These are phyloP conservation scores for Penicillium chermesinum DNA, from an alignment of 495 filamentous ascomycete genomes.

Conservation along the genomic window DNA sequence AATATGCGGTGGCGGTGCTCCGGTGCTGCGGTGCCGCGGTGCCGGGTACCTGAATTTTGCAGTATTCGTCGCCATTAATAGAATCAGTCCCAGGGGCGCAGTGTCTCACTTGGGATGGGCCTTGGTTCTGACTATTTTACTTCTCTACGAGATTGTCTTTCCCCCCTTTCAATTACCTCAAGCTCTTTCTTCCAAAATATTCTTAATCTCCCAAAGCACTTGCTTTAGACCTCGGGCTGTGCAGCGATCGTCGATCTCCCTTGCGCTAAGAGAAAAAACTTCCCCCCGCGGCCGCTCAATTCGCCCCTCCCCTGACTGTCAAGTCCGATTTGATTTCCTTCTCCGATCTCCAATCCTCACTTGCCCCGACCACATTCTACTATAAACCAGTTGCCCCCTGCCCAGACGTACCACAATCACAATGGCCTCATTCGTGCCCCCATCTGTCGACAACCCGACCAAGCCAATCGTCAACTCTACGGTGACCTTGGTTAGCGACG, in stretches of 20 bases:
- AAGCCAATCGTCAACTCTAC: slow-evolving; percentile 29
- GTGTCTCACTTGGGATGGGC: slow-evolving; percentile 11
- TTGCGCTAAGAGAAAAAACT: slow-evolving; percentile 11
- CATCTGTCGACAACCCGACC: slow-evolving; percentile 11
- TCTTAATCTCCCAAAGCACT: background rate
- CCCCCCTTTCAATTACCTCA: background rate
- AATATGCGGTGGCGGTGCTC: background rate
- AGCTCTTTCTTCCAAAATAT: background rate
- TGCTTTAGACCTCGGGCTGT: background rate
- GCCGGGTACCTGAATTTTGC: background rate
- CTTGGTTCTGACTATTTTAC: slow-evolving; percentile 1
- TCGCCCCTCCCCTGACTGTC: slow-evolving; percentile 13
- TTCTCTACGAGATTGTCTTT: background rate
- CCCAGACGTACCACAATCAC: background rate
- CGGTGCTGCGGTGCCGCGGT: background rate
- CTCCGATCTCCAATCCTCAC: background rate
- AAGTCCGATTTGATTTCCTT: background rate
- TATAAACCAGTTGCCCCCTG: no score
- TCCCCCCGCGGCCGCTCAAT: slow-evolving; percentile 15
- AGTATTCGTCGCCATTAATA: slow-evolving; percentile 11
- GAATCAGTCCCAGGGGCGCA: slow-evolving; percentile 5
- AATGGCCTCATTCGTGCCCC: slow-evolving; percentile 16
- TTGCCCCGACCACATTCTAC: slow-evolving; percentile 2
- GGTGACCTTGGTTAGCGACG: slow-evolving; percentile 44
- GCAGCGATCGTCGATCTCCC: slow-evolving; percentile 14